These are phyloP conservation scores for Inga oerstediana DNA, from an alignment of 306 rosid species.

Conservation along the genomic window DNA sequence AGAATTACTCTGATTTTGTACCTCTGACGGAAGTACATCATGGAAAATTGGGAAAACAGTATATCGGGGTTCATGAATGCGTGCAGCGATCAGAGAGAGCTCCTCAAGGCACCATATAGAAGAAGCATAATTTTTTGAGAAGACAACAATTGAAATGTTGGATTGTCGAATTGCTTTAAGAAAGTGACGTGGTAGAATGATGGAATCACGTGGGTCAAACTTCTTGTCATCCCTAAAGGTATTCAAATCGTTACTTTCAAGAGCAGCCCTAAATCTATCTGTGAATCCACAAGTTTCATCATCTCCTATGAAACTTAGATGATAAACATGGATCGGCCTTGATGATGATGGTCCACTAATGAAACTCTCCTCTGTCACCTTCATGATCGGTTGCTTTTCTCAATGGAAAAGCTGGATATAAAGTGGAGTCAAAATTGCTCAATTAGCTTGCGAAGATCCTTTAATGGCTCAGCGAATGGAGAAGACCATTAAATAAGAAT, in stretches of 20 bases:
- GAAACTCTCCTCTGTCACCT: neutral
- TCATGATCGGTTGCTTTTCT: no score
- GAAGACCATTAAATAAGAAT: no score
- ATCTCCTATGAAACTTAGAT: neutral
- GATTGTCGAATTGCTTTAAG: neutral
- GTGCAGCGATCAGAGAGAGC: neutral
- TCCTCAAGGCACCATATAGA: neutral
- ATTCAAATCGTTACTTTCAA: neutral
- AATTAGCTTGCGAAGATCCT: no score
- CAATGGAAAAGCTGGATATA: no score
- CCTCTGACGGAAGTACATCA: neutral
- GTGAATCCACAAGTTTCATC: neutral
- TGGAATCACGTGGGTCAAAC: neutral
- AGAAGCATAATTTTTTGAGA: neutral
- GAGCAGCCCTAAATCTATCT: neutral
- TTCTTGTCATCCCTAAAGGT: neutral
- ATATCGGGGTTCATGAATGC: neutral
- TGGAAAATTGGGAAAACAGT: neutral
- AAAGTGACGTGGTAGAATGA: neutral
- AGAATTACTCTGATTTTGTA: neutral
- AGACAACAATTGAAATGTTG: neutral
- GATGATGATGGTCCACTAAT: neutral
- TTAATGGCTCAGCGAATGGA: no score
- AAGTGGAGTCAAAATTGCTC: no score
- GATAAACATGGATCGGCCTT: neutral